Base-by-base conservation (phyloP, 2,329 filamentous ascomycete genomes). In the Xylariaceae sp. region DNA sequence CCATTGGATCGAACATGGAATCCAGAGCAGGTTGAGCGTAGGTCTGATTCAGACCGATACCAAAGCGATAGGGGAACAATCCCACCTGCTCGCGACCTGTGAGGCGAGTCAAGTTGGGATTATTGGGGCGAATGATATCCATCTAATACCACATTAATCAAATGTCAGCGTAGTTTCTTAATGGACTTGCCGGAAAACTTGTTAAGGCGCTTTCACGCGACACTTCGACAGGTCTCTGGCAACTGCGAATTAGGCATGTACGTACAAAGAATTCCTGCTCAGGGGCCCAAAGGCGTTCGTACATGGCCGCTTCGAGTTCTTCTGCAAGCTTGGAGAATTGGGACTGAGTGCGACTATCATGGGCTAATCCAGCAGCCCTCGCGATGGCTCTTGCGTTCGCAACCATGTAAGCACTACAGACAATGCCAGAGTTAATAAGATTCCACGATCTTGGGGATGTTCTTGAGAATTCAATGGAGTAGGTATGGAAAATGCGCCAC, bases 41-140 rank as follows among this genome's bases (percentile, higher is more conserved):
- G 3, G 62, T 59, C 34, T 66, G 39, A 6, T 70, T 67, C 30
- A 75, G 67, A 0, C 75, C 74, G 45, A 78, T 72, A 6, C 71
- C 73, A 51, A 78, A 77, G 11, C 76, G 70, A 65, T 72, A 78
- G 4, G 77, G 75, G 48, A 74, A 76, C 39, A 74, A 67, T 2
- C 75, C 77, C 34, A 78, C 74, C 51, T 76, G 72, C 57, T 78
- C 73, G 18, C 76, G 68, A 11, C 74, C 72, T 4, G 67, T 69
- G 6, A 75, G 67, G 5, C 72, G 71, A 3, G 65, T 71, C 9
- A 74, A 64, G 18, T 72, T 68, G 10, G 72, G 68, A 56, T 77
- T 77, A 44, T 72, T 70, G 2, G 71, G 70, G 1, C 70, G 68
- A 45, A 74, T 72, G 15, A 74, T 69, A 53, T 64, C 62, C 61